phyloP scores from a whole-genome alignment of 345 rosid species.

The Nasturtium officinale region DNA sequence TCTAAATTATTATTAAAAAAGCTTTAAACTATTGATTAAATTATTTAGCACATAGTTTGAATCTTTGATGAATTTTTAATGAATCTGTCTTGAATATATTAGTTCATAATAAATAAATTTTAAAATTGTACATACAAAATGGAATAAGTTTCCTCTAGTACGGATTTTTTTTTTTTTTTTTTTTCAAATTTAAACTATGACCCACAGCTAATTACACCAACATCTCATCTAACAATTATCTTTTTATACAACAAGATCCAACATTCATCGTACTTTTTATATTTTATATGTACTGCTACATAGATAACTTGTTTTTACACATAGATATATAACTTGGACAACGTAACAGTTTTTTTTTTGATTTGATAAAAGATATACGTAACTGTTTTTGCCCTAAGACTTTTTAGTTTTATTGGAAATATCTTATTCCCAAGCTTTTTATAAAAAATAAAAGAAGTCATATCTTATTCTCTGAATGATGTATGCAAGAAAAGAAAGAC shows the following conservation, averaged over 20 bases:
- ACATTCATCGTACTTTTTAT: neutral
- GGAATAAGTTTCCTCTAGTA: neutral
- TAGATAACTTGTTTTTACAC: no score
- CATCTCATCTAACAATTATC: no score
- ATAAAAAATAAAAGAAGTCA: no score
- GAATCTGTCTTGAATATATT: neutral
- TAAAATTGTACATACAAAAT: neutral
- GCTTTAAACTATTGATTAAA: neutral
- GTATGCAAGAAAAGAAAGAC: neutral
- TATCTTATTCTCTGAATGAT: neutral
- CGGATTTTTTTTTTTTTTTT: no score
- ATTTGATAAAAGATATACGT: no score
- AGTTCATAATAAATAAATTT: neutral
- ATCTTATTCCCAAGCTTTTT: no score
- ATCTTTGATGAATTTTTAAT: neutral
- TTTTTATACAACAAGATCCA: neutral
- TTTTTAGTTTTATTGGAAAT: neutral
- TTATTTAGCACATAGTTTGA: conserved; percentile 12
- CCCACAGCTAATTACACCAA: conserved; percentile 3
- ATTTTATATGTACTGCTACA: neutral
- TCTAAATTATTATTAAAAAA: neutral
- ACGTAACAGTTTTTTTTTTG: neutral
- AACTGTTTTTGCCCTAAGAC: no score
- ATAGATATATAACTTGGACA: neutral
- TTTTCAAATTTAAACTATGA: neutral